Percentiles rank a stretch among this genome's conserved stretches.
phyloP scores from a whole-genome alignment of 257 asterid genomes.

The Solanum pinnatisectum region DNA sequence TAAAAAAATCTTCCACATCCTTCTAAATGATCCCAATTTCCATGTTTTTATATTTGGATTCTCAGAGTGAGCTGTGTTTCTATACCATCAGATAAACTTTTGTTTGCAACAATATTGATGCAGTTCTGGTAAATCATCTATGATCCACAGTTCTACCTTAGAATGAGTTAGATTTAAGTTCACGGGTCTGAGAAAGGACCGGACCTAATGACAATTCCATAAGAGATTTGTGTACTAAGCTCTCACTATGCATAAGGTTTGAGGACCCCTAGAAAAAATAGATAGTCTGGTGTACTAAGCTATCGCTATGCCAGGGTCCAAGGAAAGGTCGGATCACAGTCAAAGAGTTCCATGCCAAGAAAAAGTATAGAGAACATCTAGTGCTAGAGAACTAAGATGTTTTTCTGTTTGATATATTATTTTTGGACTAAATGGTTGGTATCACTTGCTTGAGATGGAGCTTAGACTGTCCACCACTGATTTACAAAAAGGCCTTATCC shows the following conservation, averaged over 20 bases:
- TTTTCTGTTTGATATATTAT: background rate
- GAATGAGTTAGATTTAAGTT: background rate
- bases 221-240: background rate
- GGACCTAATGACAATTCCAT: background rate
- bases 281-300: background rate
- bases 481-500: background rate
- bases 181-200: background rate
- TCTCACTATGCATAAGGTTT: background rate
- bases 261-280: background rate
- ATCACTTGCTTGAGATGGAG: background rate
- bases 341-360: no score
- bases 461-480: slow-evolving; percentile 1
- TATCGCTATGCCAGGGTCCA: background rate
- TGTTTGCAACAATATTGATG: background rate
- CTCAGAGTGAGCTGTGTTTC: background rate
- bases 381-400: background rate
- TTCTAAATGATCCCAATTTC: background rate
- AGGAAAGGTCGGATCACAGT: background rate
- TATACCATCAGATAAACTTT: background rate
- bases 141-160: background rate
- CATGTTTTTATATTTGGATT: background rate
- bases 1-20: background rate
- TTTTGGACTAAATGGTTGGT: background rate
- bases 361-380: no score
- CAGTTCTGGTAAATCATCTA: background rate